Percentiles rank a stretch among this genome's conserved stretches.
These are phyloP conservation scores for Cyclotella choctawhatcheeana DNA, from an alignment of 108 stramenopile genomes.

Conservation along the genomic window DNA sequence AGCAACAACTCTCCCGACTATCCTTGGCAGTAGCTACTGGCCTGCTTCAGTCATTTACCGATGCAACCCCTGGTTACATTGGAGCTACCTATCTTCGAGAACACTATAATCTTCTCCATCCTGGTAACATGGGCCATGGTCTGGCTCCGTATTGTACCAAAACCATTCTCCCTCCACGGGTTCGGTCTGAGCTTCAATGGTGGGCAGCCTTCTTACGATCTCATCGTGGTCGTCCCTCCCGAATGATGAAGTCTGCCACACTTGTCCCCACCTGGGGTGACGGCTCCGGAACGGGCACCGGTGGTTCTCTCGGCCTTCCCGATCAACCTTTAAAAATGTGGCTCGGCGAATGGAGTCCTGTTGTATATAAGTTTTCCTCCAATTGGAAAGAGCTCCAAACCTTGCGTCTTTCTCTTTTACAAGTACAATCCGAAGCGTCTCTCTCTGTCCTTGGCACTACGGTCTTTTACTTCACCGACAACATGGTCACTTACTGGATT, in stretches of 20 bases:
- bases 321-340: constrained; percentile 1
- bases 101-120: neutral
- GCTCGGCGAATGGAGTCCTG: neutral
- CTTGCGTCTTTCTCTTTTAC: neutral
- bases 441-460: neutral
- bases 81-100: neutral
- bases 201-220: neutral
- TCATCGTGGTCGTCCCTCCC: neutral
- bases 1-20: neutral
- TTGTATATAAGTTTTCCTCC: neutral
- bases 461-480: constrained; percentile 7
- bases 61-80: neutral
- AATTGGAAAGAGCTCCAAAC: constrained; percentile 11
- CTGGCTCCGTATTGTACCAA: neutral
- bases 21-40: neutral
- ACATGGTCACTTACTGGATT: neutral
- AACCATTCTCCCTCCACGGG: neutral
- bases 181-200: neutral
- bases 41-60: neutral
- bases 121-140: neutral
- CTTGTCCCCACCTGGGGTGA: constrained; percentile 3
- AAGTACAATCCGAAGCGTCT: neutral
- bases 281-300: neutral
- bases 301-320: constrained; percentile 1
- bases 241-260: neutral